phyloP scores from a whole-genome alignment of 2,329 filamentous ascomycete genomes.

The Cladophialophora psammophila region DNA sequence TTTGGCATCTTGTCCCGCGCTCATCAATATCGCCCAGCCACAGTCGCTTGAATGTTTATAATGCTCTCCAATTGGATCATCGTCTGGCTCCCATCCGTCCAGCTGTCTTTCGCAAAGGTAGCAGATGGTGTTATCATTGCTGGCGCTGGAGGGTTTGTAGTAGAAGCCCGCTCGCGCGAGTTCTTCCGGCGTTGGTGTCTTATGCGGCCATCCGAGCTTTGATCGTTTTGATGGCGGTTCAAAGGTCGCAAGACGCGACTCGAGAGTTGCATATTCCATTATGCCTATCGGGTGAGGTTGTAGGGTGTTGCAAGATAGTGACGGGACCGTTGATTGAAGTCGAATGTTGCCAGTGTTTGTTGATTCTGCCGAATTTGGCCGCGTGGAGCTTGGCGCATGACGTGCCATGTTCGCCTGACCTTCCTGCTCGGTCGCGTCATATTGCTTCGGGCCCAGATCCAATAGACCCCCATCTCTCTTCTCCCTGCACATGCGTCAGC shows the following conservation, averaged over 20 bases:
- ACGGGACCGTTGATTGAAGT: neutral
- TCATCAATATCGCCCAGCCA: slow-evolving; percentile 81
- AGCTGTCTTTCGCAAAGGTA: slow-evolving; percentile 85
- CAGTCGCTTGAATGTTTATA: slow-evolving; percentile 81
- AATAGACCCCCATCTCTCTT: neutral
- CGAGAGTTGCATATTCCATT: slow-evolving; percentile 61
- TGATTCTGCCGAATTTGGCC: slow-evolving; percentile 23
- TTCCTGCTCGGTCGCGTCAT: neutral
- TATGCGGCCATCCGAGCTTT: slow-evolving; percentile 78
- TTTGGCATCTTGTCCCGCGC: slow-evolving; percentile 66
- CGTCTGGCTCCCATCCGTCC: slow-evolving; percentile 89
- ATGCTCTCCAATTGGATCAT: slow-evolving; percentile 85
- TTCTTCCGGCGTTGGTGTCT: slow-evolving; percentile 70
- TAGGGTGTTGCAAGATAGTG: neutral
- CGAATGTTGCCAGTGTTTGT: slow-evolving; percentile 15
- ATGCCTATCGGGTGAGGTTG: neutral
- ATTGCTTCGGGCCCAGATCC: neutral
- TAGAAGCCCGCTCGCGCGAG: slow-evolving; percentile 92
- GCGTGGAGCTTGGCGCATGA: slow-evolving; percentile 14
- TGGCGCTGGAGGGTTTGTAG: slow-evolving; percentile 76
- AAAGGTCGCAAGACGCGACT: slow-evolving; percentile 83
- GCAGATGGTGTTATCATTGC: slow-evolving; percentile 87
- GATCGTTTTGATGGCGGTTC: slow-evolving; percentile 66
- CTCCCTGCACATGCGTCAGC: neutral
- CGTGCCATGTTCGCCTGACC: slow-evolving; percentile 8